Percentiles rank a stretch among this genome's conserved stretches.
phyloP scores from a whole-genome alignment of 2,329 filamentous ascomycete genomes.

The Fusarium torreyae region DNA sequence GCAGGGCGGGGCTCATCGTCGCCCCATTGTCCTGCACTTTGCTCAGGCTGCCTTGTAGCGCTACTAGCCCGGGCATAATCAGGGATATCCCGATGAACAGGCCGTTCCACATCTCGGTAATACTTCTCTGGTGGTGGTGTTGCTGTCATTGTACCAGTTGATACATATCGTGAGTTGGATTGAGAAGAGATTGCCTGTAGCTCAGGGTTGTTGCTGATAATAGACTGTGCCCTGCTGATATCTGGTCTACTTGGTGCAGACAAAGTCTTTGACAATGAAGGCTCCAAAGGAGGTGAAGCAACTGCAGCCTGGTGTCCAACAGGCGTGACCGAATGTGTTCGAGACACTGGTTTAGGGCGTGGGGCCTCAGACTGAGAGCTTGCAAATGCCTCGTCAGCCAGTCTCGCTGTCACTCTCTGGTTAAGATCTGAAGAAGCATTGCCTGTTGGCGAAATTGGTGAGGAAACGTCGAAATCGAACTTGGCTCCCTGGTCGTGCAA shows the following conservation, averaged over 20 bases:
- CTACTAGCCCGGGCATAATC: conserved; percentile 51
- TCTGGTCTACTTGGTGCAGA: conserved; percentile 62
- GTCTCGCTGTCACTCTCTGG: conserved; percentile 78
- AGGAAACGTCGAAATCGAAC: conserved; percentile 83
- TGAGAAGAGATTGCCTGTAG: conserved; percentile 70
- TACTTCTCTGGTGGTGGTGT: conserved; percentile 66
- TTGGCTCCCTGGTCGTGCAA: conserved; percentile 87
- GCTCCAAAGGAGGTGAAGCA: conserved; percentile 48
- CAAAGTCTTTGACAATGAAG: conserved; percentile 56
- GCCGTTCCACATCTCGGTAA: conserved; percentile 27
- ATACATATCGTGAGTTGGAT: conserved; percentile 61
- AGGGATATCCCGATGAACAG: conserved; percentile 39
- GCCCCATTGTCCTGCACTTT: conserved; percentile 27
- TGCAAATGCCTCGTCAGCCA: conserved; percentile 89
- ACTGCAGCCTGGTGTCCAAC: conserved; percentile 42
- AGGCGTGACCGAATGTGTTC: conserved; percentile 54
- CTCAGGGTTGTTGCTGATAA: conserved; percentile 75
- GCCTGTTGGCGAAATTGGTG: conserved; percentile 64
- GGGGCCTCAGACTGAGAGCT: conserved; percentile 53
- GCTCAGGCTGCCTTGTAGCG: conserved; percentile 48
- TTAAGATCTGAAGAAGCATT: conserved; percentile 65
- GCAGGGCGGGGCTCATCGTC: conserved; percentile 42
- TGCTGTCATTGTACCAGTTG: conserved; percentile 84
- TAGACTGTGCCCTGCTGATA: conserved; percentile 74
- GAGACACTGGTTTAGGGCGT: conserved; percentile 41